Evolutionary conservation across 805 yeast genomes (phyloP).

Genomic region (Myxozyma vanderwaltii): DNA sequence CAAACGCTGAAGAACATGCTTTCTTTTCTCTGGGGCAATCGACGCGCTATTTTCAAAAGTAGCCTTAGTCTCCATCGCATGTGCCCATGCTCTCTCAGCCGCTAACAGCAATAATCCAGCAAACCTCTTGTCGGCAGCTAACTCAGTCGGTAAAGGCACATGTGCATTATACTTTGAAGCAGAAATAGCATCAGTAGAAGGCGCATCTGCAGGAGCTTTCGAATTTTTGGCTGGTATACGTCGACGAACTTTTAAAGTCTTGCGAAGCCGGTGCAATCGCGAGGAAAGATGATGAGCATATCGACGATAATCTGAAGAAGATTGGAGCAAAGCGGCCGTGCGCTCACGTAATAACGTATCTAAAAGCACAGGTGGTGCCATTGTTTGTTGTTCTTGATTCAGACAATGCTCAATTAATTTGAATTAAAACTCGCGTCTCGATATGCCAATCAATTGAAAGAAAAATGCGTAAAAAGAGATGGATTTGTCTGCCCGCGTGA

Average conservation of each 20-base stretch:
- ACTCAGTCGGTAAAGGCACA: slow-evolving; percentile 52
- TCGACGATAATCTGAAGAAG: slow-evolving; percentile 68
- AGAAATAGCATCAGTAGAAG: background rate
- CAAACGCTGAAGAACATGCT: slow-evolving; percentile 63
- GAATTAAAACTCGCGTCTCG: background rate
- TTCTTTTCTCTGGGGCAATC: slow-evolving; percentile 45
- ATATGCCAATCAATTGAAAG: too few species aligned
- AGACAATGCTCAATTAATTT: too few species aligned
- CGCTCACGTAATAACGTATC: slow-evolving; percentile 49
- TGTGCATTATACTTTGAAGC: slow-evolving; percentile 43
- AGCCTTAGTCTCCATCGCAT: slow-evolving; percentile 63
- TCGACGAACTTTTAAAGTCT: slow-evolving; percentile 61
- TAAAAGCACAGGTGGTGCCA: slow-evolving; percentile 26
- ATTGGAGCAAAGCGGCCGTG: slow-evolving; percentile 60
- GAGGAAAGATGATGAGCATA: slow-evolving; percentile 66
- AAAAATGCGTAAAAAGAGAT: too few species aligned
- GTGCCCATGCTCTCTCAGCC: slow-evolving; percentile 77
- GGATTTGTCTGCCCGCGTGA: too few species aligned
- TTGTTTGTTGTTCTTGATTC: too few species aligned
- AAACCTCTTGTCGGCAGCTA: slow-evolving; percentile 52
- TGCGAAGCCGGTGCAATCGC: slow-evolving; percentile 64
- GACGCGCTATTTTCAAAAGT: slow-evolving; percentile 20
- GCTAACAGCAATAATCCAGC: slow-evolving; percentile 63
- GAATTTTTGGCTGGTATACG: slow-evolving; percentile 66
- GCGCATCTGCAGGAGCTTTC: slow-evolving; percentile 27